A percentile compares a stretch with the other conserved stretches of the same genome.
These are phyloP conservation scores for Globisporangium cystogenes DNA, from an alignment of 352 stramenopile genomes.

Conservation along the genomic window DNA sequence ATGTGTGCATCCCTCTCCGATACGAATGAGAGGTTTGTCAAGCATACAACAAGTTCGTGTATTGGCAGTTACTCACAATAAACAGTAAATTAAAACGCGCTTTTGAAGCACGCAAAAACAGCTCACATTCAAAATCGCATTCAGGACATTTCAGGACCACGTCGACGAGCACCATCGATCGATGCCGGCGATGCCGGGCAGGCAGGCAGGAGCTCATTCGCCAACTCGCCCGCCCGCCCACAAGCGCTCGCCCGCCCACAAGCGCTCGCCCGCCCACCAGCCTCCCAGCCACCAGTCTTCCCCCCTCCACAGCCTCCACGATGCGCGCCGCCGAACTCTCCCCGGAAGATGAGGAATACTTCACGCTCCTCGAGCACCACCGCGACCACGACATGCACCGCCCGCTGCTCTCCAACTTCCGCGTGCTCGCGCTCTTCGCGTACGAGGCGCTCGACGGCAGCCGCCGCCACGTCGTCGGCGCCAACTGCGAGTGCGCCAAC, in stretches of 20 bases:
- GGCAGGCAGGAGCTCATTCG: slow-evolving; percentile 9
- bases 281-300: background rate
- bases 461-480: slow-evolving; percentile 53
- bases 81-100: background rate
- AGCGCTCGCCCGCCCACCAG: slow-evolving; percentile 1
- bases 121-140: background rate
- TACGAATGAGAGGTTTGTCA: background rate
- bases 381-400: slow-evolving; percentile 28
- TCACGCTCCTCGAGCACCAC: slow-evolving; percentile 37
- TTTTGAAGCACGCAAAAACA: background rate
- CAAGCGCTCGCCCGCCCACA: slow-evolving; percentile 1
- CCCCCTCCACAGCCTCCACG: background rate
- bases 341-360: slow-evolving; percentile 34
- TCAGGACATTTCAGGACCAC: background rate
- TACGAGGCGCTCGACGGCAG: slow-evolving; percentile 47
- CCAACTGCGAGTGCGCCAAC: slow-evolving; percentile 86
- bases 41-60: background rate
- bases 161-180: too few relatives aligned
- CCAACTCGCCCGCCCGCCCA: background rate
- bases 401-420: slow-evolving; percentile 17
- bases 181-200: too few relatives aligned
- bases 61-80: background rate
- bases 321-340: slow-evolving; percentile 44
- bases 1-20: background rate
- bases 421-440: slow-evolving; percentile 39